Evolutionary conservation across 179 eudicot species (phyloP), one percentile per base, ranked within the genome.

Genomic region (Corrigiola litoralis): DNA sequence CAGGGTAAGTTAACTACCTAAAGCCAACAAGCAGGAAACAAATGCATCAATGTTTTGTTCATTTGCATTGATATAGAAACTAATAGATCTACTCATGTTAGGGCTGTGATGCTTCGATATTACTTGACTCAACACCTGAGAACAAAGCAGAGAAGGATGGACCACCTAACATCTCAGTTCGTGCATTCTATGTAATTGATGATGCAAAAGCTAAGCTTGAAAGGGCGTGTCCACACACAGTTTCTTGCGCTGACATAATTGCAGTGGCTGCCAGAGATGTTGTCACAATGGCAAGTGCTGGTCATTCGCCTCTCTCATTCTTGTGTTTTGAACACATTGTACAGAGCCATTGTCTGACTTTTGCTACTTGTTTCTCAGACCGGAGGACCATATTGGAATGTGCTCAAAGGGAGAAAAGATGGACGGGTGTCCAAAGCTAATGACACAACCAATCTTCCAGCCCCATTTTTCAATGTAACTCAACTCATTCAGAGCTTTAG

Each of bases 61-160:
- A 17, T 46, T 31, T n/a, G 10, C 14, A 23, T 47, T 55, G 2
- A 7, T 16, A 24, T 55, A 24, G 5, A 24, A 68, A 44, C 47
- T 67, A 48, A 36, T 28, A 6, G 12, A 27, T 20, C 50, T 8
- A 49, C 31, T 56, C 12, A n/a, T 58, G n/a, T 24, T 28, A 87
- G 95, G 90, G 90, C 38, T 81, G 95, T 72, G 95, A 87, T 73
- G 95, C 90, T 9, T 81, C 95, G 1, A 74, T 87, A 20, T 55
- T 85, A 59, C 56, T 87, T 42, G 88, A 87, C 68, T 87, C 90
- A 1, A 78, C 88, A 40, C 79, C 81, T 1, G 67, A 41, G 32
- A 87, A 83, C 85, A 70, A 77, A 70, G 88, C 90, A 3, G 90
- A 85, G 79, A 87, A 87, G 57, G 88, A 87, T 56, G 90, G 90